Conservation (phyloP, 1,284 basidiomycete genomes). For the Golubevia sp. region DNA sequence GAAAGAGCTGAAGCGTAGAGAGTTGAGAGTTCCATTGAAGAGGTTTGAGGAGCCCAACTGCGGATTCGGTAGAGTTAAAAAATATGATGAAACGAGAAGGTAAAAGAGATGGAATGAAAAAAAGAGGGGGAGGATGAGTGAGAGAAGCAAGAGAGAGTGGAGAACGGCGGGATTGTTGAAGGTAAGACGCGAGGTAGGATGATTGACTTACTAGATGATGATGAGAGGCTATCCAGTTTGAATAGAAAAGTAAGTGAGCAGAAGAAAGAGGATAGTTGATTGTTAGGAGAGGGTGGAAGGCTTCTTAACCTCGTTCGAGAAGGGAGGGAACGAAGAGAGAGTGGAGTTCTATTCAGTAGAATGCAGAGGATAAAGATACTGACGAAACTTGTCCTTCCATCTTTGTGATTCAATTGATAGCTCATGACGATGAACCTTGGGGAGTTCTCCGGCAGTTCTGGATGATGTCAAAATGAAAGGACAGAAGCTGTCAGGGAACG, state of each 20-base stretch:
- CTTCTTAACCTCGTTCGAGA: background rate
- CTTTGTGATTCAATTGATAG: constrained; percentile 78
- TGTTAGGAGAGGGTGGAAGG: background rate
- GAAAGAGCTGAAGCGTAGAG: constrained; percentile 56
- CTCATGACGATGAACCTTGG: constrained; percentile 85
- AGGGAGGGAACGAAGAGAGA: background rate
- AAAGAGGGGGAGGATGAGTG: background rate
- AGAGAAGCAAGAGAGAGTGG: no score
- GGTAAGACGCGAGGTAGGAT: background rate
- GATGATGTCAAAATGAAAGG: background rate
- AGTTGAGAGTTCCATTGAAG: constrained; percentile 42
- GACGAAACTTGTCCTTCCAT: constrained; percentile 79
- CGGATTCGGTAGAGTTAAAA: no score
- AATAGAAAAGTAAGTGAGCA: background rate
- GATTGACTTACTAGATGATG: constrained; percentile 22
- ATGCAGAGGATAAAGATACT: constrained; percentile 5
- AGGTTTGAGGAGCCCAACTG: constrained; percentile 53
- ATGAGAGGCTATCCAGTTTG: constrained; percentile 23
- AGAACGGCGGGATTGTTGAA: background rate
- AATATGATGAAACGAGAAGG: no score
- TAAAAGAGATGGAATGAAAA: constrained; percentile 13
- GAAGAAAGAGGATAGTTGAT: background rate
- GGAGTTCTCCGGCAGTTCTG: constrained; percentile 86
- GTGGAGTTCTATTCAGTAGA: background rate
- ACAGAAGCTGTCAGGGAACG: background rate